phyloP scores from a whole-genome alignment of 768 basidiomycete genomes.

The Phaeotremella fagi region DNA sequence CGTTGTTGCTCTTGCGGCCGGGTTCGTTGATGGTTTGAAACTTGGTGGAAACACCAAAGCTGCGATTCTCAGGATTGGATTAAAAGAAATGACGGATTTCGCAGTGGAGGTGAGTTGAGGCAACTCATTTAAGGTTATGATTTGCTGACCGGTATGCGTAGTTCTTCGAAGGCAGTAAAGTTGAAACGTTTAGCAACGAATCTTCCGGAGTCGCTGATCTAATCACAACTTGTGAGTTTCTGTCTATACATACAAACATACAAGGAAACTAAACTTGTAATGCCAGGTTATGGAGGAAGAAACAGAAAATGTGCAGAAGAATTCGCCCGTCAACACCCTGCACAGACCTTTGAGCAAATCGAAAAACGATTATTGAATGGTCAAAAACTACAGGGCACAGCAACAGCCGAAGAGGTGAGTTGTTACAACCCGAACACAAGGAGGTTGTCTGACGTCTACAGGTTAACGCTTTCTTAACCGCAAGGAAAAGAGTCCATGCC shows the following conservation, averaged over 20 bases:
- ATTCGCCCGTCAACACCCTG: slow-evolving; percentile 42
- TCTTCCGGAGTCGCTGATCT: slow-evolving; percentile 52
- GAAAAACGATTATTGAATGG: slow-evolving; percentile 52
- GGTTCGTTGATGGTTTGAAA: slow-evolving; percentile 51
- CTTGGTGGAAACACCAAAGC: slow-evolving; percentile 52
- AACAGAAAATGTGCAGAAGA: slow-evolving; percentile 50
- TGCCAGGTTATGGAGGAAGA: slow-evolving; percentile 47
- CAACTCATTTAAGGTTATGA: not conserved
- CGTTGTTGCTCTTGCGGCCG: slow-evolving; percentile 53
- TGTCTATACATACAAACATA: not conserved
- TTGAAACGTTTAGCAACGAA: slow-evolving; percentile 21
- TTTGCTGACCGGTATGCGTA: not conserved
- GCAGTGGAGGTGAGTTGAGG: slow-evolving; percentile 45
- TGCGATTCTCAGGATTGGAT: slow-evolving; percentile 53
- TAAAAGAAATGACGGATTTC: slow-evolving; percentile 53
- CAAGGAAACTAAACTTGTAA: slow-evolving; percentile 26
- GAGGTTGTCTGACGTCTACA: too few species aligned
- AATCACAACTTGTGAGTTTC: too few species aligned
- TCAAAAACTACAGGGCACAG: slow-evolving; percentile 53
- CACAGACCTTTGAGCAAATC: slow-evolving; percentile 50
- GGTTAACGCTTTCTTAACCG: slow-evolving; percentile 51
- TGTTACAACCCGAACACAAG: too few species aligned
- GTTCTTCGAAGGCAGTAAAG: not conserved
- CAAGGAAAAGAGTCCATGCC: slow-evolving; percentile 43
- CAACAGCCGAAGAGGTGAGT: slow-evolving; percentile 51